A percentile compares a stretch with the other conserved stretches of the same genome.
These are phyloP conservation scores for Stemphylium vesicarium DNA, from an alignment of 2,329 filamentous ascomycete species.

Conservation along the genomic window DNA sequence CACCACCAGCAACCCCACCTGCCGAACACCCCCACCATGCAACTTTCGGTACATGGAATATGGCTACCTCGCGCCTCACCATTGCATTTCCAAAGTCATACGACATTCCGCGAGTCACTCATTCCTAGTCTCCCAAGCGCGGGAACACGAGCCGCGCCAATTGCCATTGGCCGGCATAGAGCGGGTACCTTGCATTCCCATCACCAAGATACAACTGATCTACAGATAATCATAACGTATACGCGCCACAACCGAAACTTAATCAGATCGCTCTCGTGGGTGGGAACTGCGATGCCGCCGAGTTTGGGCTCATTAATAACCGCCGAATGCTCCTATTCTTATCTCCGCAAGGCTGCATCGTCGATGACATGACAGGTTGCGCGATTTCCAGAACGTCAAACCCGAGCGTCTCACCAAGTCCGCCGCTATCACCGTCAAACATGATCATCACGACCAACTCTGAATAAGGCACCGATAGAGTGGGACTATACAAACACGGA, in stretches of 20 bases:
- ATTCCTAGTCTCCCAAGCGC: background rate
- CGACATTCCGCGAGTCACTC: background rate
- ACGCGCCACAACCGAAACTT: slow-evolving; percentile 7
- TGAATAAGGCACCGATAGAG: background rate
- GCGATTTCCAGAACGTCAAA: background rate
- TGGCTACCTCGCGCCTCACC: background rate
- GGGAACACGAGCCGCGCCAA: slow-evolving; percentile 4
- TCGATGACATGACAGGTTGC: background rate
- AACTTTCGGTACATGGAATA: background rate
- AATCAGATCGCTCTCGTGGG: background rate
- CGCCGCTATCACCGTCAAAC: no score
- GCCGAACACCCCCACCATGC: background rate
- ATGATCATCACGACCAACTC: no score
- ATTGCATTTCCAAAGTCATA: background rate
- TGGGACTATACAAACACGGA: background rate
- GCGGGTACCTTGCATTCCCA: slow-evolving; percentile 12
- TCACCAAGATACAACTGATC: slow-evolving; percentile 3
- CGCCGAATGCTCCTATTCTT: background rate
- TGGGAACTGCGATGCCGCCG: background rate
- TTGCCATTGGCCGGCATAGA: background rate
- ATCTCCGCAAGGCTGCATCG: background rate
- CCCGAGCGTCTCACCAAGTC: background rate
- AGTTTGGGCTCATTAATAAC: background rate
- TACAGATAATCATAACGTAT: slow-evolving; percentile 1
- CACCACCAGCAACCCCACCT: slow-evolving; percentile 3